Evolutionary conservation across 2,329 filamentous ascomycete genomes (phyloP).

Genomic region (Trichoderma hamatum): DNA sequence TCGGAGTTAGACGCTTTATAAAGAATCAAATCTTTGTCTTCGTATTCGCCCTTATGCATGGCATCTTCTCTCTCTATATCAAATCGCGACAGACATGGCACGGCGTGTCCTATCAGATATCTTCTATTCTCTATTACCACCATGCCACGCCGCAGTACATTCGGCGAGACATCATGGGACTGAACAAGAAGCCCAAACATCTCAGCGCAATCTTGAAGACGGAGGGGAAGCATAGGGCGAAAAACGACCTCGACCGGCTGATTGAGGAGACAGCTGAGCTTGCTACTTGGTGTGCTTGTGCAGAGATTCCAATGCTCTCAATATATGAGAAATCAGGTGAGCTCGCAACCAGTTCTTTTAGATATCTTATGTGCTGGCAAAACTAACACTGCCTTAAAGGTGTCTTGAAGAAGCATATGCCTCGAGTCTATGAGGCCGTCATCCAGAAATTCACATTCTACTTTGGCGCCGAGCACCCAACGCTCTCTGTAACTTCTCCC

Average conservation of each 20-base stretch:
- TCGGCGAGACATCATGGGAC: constrained; percentile 75
- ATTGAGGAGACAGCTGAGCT: constrained; percentile 92
- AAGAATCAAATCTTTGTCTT: constrained; percentile 65
- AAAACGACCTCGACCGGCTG: constrained; percentile 77
- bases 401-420: constrained; percentile 84
- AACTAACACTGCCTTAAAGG: constrained; percentile 54
- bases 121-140: constrained; percentile 89
- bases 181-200: constrained; percentile 79
- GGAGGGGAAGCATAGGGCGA: constrained; percentile 68
- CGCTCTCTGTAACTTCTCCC: constrained; percentile 61
- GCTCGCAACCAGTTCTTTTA: constrained; percentile 31
- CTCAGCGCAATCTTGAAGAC: constrained; percentile 82
- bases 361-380: not conserved
- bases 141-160: constrained; percentile 94
- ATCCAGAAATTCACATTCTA: constrained; percentile 81
- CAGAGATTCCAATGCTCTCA: constrained; percentile 83
- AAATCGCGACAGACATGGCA: constrained; percentile 80
- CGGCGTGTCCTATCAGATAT: constrained; percentile 73
- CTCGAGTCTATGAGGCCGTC: constrained; percentile 79
- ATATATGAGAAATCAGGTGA: constrained; percentile 90
- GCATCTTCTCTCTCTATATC: constrained; percentile 86
- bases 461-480: constrained; percentile 75
- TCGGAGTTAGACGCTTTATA: constrained; percentile 65
- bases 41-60: constrained; percentile 71
- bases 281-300: constrained; percentile 88